Conservation (phyloP, 2,329 filamentous ascomycete genomes). For the Fusarium sp. region DNA sequence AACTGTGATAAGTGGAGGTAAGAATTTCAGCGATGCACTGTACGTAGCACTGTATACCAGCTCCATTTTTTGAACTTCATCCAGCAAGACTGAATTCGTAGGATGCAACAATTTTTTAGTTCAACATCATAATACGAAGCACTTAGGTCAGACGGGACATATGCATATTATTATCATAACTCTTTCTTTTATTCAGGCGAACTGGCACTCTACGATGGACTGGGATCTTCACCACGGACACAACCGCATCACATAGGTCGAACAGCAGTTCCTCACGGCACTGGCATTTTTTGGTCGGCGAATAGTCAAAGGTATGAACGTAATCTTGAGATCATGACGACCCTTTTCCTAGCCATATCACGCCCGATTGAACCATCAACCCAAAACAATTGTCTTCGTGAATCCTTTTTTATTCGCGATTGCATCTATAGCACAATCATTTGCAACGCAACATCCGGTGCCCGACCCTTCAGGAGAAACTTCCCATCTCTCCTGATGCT, state of each 20-base stretch:
- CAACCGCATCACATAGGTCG: background rate
- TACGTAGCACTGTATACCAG: conserved; percentile 26
- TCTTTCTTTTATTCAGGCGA: background rate
- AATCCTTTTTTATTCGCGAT: conserved; percentile 55
- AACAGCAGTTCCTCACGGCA: conserved; percentile 31
- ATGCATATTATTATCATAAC: background rate
- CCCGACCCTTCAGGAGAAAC: conserved; percentile 53
- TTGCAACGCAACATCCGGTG: conserved; percentile 54
- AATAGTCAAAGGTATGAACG: conserved; percentile 44
- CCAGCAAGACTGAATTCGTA: background rate
- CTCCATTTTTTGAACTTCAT: background rate
- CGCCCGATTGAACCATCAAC: conserved; percentile 43
- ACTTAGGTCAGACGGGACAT: background rate
- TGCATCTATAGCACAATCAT: conserved; percentile 58
- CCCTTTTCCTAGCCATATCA: conserved; percentile 44
- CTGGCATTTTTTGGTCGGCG: conserved; percentile 37
- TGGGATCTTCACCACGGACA: conserved; percentile 1
- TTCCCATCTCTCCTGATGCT: conserved; percentile 52
- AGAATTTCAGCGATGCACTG: conserved; percentile 24
- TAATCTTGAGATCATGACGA: conserved; percentile 45
- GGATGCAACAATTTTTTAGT: background rate
- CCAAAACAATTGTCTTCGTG: conserved; percentile 50
- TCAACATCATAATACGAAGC: background rate
- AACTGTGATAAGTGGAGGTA: conserved; percentile 34
- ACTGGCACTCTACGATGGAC: background rate